A percentile compares a stretch with the other conserved stretches of the same genome.
Conservation (phyloP, 2,329 filamentous ascomycete genomes). For the Calycina herbarum region DNA sequence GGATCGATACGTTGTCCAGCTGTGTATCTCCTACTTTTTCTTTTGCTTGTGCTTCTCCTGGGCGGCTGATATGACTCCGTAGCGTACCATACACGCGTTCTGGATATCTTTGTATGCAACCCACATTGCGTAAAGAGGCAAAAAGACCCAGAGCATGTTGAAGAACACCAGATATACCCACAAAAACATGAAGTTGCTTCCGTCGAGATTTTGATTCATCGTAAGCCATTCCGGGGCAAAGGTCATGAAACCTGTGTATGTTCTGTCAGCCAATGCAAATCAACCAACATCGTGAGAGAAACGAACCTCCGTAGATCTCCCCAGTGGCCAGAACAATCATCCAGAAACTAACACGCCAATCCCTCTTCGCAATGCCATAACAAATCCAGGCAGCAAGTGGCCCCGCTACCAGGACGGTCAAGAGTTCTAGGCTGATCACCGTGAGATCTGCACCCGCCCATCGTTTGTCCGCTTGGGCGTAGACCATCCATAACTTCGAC, state of each 20-base stretch:
- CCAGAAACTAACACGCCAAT: conserved; percentile 57
- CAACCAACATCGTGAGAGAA: conserved; percentile 2
- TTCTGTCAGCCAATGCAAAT: conserved; percentile 4
- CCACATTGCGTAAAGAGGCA: conserved; percentile 60
- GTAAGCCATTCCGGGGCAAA: conserved; percentile 70
- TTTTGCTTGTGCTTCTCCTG: conserved; percentile 39
- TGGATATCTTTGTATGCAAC: conserved; percentile 56
- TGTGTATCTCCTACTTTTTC: conserved; percentile 1
- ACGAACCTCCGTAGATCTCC: conserved; percentile 63
- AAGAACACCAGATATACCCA: conserved; percentile 71
- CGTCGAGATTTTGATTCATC: conserved; percentile 61
- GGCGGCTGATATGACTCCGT: conserved; percentile 28
- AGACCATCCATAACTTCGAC: conserved; percentile 68
- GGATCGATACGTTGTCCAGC: not conserved
- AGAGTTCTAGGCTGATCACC: conserved; percentile 63
- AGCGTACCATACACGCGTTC: conserved; percentile 50
- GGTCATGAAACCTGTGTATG: conserved; percentile 61
- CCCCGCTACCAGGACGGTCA: conserved; percentile 64
- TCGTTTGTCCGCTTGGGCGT: conserved; percentile 61
- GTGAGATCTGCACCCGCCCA: conserved; percentile 64
- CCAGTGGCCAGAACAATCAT: conserved; percentile 66
- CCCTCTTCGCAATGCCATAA: conserved; percentile 57
- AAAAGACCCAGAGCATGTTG: conserved; percentile 66
- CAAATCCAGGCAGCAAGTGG: conserved; percentile 60
- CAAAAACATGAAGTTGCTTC: conserved; percentile 60